Base-by-base conservation (phyloP, 345 rosid species). In the Pseudoturritis turrita region DNA sequence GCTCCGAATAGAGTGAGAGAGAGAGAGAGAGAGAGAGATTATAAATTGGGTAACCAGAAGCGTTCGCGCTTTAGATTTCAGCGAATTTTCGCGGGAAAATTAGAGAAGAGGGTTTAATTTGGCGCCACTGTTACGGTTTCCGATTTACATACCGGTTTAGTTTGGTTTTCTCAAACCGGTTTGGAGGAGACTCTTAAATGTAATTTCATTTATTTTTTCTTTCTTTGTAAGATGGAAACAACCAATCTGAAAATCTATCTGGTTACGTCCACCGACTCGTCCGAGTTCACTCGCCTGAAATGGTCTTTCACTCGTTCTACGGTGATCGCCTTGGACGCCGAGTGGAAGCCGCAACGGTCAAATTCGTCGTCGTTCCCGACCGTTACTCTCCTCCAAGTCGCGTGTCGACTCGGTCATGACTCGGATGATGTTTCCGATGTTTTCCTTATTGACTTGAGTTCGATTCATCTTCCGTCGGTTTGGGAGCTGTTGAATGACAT, bases 321-420 rank as follows among this genome's bases (percentile, higher is more conserved):
- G 6, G 13, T 89, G 82, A 73, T 93, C 58, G 96, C 79, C 0
- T 87, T 90, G 67, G 98, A 93, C 70, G 98, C 95, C 14, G 98
- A 92, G 49, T 93, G 98, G 98, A 90, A 87, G 68, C 97, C 96
- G 4, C 53, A 59, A 22, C 82, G 81, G 31, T 66, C 76, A 10
- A 85, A 25, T 15, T 73, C 63, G 2, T 72, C 88, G 44, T 52
- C 77, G 39, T 88, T 87, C 54, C 97, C 98, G 8, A 77, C 74
- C 6, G 96, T 93, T 19, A 64, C 93, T 7, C 97, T 90, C 50
- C 90, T 90, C 53, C 97, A 93, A 75, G 78, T 90, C 76, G 91
- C 96, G 1, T 92, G 98, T 41, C 93, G 80, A 62, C 78, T 75
- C 64, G 39, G 64, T 11, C 70, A 62, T 8, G 39, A 23, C 36